Evolutionary conservation across 2,329 filamentous ascomycete genomes (phyloP).

Genomic region (Botrytis hyacinthi): DNA sequence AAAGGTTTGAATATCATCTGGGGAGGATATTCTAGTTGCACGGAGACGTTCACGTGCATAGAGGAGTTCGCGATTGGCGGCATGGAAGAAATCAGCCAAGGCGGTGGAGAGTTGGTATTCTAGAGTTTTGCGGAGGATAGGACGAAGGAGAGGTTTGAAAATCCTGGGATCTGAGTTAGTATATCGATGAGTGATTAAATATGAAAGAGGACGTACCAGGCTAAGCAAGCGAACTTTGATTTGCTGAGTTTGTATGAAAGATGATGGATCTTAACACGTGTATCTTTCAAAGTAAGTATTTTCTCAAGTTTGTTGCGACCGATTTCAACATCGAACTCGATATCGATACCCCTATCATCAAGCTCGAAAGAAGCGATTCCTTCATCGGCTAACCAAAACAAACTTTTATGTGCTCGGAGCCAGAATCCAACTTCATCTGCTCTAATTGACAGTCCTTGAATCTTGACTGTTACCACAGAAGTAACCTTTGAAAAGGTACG

Average conservation of each 20-base stretch:
- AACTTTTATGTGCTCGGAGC: constrained; percentile 72
- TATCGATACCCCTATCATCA: constrained; percentile 82
- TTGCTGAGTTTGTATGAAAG: constrained; percentile 74
- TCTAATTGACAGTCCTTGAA: constrained; percentile 79
- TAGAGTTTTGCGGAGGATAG: constrained; percentile 73
- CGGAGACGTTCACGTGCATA: constrained; percentile 84
- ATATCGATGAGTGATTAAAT: not conserved
- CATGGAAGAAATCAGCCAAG: constrained; percentile 67
- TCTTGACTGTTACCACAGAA: constrained; percentile 71
- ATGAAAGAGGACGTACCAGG: constrained; percentile 51
- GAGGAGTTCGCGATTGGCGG: constrained; percentile 79
- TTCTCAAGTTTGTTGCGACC: constrained; percentile 75
- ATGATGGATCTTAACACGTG: constrained; percentile 81
- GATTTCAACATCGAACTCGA: constrained; percentile 81
- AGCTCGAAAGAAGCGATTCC: constrained; percentile 84
- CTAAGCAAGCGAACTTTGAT: constrained; percentile 73
- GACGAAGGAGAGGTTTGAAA: constrained; percentile 78
- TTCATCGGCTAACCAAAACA: constrained; percentile 74
- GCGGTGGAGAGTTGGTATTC: constrained; percentile 73
- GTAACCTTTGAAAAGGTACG: constrained; percentile 61
- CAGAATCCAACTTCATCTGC: constrained; percentile 90
- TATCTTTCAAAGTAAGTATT: constrained; percentile 72
- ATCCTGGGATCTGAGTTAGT: constrained; percentile 40
- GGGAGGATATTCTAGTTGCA: constrained; percentile 79
- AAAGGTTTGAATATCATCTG: constrained; percentile 77